phyloP scores from a whole-genome alignment of 371 early-diverging fungal genomes.

The Syncephalastrum contaminatum region DNA sequence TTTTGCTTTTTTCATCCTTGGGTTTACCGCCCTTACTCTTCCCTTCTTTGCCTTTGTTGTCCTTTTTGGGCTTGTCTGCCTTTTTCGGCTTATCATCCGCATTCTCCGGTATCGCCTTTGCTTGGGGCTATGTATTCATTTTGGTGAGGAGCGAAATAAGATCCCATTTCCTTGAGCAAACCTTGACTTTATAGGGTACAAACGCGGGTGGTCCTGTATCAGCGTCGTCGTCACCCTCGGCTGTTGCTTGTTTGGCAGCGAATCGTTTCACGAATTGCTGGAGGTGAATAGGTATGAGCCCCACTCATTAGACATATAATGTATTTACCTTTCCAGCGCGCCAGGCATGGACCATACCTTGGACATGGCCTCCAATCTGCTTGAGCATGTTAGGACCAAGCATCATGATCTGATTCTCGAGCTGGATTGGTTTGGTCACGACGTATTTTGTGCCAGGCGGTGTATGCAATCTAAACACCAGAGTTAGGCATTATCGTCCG shows the following conservation, averaged over 20 bases:
- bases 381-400: slow-evolving; percentile 36
- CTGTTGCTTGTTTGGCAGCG: slow-evolving; percentile 10
- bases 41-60: neutral
- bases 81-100: neutral
- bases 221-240: slow-evolving; percentile 6
- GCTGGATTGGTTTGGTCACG: slow-evolving; percentile 31
- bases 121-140: neutral
- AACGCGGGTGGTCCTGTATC: slow-evolving; percentile 39
- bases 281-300: neutral
- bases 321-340: slow-evolving; percentile 38
- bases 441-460: slow-evolving; percentile 45
- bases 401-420: slow-evolving; percentile 31
- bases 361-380: slow-evolving; percentile 42
- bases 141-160: neutral
- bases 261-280: slow-evolving; percentile 41
- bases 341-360: slow-evolving; percentile 46
- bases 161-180: neutral
- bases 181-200: slow-evolving; percentile 43
- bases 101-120: neutral
- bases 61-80: neutral
- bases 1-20: neutral
- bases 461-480: slow-evolving; percentile 27
- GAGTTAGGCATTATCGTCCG: neutral
- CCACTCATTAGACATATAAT: neutral
- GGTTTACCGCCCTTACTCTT: slow-evolving; percentile 4